Evolutionary conservation across 257 asterid species (phyloP).

Genomic region (Primulina huaijiensis): DNA sequence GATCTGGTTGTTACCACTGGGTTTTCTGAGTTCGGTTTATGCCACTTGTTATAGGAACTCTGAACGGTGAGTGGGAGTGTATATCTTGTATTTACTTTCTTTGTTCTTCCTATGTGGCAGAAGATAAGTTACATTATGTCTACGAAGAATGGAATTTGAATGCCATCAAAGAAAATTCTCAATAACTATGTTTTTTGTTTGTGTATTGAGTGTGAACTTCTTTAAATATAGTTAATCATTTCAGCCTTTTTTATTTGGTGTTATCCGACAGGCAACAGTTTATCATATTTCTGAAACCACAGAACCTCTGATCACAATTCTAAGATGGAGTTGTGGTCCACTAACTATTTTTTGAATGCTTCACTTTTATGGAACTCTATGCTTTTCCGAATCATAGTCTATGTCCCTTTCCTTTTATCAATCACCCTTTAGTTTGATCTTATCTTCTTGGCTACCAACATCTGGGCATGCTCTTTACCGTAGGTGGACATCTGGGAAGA

Average conservation of each 20-base stretch:
- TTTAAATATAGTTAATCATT: background rate
- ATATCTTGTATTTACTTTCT: background rate
- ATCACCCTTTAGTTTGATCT: conserved; percentile 6
- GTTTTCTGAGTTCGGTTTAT: background rate
- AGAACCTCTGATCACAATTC: background rate
- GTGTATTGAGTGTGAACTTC: conserved; percentile 7
- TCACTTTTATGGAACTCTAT: conserved; percentile 16
- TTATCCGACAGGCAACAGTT: background rate
- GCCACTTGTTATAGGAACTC: background rate
- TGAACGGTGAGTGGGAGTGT: background rate
- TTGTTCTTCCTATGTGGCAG: background rate
- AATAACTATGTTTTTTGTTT: background rate
- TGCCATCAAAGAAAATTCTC: too few species aligned
- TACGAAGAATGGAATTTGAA: background rate
- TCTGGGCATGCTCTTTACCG: conserved; percentile 21
- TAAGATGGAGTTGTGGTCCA: background rate
- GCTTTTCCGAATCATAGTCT: background rate
- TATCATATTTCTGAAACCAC: background rate
- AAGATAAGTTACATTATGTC: background rate
- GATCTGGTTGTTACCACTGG: background rate
- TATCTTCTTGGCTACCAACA: conserved; percentile 1
- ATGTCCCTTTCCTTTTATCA: conserved; percentile 11
- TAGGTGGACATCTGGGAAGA: conserved; percentile 96
- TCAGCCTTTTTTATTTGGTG: background rate
- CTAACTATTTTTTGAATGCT: background rate